Conservation (phyloP, 441 rosid species). For the Omphalea diandra region DNA sequence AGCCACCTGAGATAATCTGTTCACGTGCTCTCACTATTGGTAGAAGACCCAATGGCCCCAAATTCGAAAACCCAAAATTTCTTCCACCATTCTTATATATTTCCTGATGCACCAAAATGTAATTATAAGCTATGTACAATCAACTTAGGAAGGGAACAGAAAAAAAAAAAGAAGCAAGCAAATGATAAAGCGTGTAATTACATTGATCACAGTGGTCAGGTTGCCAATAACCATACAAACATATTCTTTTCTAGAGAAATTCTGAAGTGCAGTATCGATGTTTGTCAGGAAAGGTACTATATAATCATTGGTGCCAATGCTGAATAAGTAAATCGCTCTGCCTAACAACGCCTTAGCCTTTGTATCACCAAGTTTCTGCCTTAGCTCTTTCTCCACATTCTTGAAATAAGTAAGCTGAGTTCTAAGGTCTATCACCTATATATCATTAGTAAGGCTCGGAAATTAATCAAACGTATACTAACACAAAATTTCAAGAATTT, state of each 20-base stretch:
- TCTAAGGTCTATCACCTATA: slow-evolving; percentile 22
- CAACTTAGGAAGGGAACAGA: slow-evolving; percentile 18
- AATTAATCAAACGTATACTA: not conserved
- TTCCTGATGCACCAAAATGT: slow-evolving; percentile 1
- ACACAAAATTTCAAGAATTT: not conserved
- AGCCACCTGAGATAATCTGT: not conserved
- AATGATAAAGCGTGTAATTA: not conserved
- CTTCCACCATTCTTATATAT: slow-evolving; percentile 7
- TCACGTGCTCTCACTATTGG: slow-evolving; percentile 2
- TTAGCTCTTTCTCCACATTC: slow-evolving; percentile 19
- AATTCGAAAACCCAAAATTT: not conserved
- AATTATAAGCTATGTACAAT: no score
- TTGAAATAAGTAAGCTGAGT: slow-evolving; percentile 29
- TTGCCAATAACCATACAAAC: slow-evolving; percentile 38
- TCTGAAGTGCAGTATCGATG: not conserved
- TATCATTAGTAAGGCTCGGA: not conserved
- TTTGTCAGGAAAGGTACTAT: not conserved
- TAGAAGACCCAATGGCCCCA: not conserved
- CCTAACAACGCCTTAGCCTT: not conserved
- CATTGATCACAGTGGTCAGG: slow-evolving; percentile 7
- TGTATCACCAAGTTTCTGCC: slow-evolving; percentile 6
- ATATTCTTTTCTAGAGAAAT: not conserved
- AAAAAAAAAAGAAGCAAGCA: not conserved
- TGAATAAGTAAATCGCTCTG: not conserved
- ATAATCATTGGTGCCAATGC: not conserved